Conservation (phyloP, 331 rosid genomes). For the Acacia concinna region DNA sequence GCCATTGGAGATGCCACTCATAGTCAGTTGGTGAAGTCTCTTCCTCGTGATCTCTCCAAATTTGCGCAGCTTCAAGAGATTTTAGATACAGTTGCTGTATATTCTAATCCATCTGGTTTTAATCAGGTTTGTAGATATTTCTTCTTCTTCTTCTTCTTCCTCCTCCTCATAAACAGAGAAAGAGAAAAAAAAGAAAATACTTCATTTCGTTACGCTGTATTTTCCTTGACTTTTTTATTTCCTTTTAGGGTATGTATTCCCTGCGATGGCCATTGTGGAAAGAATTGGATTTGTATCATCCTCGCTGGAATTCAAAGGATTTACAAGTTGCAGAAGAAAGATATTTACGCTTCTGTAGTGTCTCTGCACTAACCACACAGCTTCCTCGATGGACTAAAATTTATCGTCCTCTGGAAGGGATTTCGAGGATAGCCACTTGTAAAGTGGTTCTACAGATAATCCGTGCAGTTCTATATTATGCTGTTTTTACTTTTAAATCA, state of each 20-base stretch:
- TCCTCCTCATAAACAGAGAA: too few relatives aligned
- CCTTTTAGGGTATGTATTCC: constrained; percentile 83
- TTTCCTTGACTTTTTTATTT: constrained; percentile 27
- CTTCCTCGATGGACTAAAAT: constrained; percentile 83
- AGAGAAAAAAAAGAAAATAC: neutral
- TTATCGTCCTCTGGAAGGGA: constrained; percentile 73
- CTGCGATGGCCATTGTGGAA: constrained; percentile 81
- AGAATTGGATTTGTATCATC: constrained; percentile 89
- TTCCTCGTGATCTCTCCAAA: constrained; percentile 90
- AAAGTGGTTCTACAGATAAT: constrained; percentile 74
- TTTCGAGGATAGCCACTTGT: constrained; percentile 85
- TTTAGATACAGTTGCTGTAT: constrained; percentile 66
- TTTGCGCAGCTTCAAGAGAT: constrained; percentile 71
- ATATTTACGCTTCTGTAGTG: constrained; percentile 72
- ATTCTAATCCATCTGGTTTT: constrained; percentile 88
- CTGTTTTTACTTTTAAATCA: constrained; percentile 62
- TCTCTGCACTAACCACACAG: constrained; percentile 67
- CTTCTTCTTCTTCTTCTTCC: neutral
- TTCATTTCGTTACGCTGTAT: constrained; percentile 22
- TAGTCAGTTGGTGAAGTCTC: constrained; percentile 91
- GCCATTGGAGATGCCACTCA: constrained; percentile 86
- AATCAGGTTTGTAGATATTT: constrained; percentile 57
- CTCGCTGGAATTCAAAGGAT: constrained; percentile 95
- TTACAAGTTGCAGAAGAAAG: constrained; percentile 93
- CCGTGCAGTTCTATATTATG: constrained; percentile 85